Evolutionary conservation across 2,329 filamentous ascomycete genomes (phyloP).

Genomic region (Paramyrothecium sp.): DNA sequence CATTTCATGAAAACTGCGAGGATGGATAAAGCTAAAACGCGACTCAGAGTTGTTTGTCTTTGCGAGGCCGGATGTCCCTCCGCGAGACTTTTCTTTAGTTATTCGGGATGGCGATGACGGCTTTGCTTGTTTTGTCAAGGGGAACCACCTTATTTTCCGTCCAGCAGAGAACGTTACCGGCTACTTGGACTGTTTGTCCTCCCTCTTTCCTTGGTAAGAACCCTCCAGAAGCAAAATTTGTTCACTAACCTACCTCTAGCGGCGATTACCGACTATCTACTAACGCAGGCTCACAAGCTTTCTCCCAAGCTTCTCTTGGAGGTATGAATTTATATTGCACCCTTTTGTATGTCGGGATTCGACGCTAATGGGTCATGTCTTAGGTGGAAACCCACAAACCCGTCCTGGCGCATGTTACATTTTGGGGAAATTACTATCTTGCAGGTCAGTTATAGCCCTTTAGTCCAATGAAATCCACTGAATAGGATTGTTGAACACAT

Average conservation of each 20-base stretch:
- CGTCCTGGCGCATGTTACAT: not conserved
- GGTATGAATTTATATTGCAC: not conserved
- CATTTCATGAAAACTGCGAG: not conserved
- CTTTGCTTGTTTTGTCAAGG: conserved; percentile 5
- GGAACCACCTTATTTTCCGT: conserved; percentile 3
- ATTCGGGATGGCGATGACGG: conserved; percentile 4
- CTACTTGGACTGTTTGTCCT: not conserved
- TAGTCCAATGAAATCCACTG: not conserved
- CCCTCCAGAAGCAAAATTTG: not conserved
- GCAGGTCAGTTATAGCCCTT: not conserved
- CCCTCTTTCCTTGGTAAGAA: not conserved
- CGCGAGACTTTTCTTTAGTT: conserved; percentile 4
- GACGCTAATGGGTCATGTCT: not conserved
- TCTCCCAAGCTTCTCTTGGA: conserved; percentile 6
- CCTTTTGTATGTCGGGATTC: not conserved
- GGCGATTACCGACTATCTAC: conserved; percentile 5
- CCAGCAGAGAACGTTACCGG: not conserved
- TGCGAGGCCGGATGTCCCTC: not conserved
- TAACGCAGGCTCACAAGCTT: conserved; percentile 6
- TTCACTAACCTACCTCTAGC: not conserved
- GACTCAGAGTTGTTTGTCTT: conserved; percentile 4
- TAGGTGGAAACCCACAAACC: not conserved
- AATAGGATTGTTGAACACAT: not conserved
- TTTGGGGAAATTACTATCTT: not conserved
- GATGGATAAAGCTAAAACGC: not conserved